Evolutionary conservation across 2,329 filamentous ascomycete genomes (phyloP).

Genomic region (Lojkania enalia): DNA sequence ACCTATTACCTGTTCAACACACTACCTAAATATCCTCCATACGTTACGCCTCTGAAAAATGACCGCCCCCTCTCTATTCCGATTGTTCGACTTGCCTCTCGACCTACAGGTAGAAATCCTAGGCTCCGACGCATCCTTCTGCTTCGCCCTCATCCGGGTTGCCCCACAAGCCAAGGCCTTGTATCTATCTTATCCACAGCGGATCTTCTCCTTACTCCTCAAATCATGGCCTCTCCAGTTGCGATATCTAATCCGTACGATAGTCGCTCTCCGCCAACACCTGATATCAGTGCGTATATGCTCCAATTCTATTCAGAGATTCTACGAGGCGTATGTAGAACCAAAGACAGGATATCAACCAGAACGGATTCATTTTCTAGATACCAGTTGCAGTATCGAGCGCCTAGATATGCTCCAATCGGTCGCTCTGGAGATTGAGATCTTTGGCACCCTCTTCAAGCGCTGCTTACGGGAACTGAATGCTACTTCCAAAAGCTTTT

Average conservation of each 20-base stretch:
- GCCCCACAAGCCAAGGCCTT: background rate
- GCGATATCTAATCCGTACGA: background rate
- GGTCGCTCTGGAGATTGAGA: background rate
- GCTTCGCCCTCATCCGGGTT: background rate
- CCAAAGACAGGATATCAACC: background rate
- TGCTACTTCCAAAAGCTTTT: no score
- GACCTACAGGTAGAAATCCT: background rate
- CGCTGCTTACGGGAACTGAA: background rate
- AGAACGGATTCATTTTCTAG: background rate
- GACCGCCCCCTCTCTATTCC: no score
- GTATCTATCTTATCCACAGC: background rate
- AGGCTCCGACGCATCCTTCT: background rate
- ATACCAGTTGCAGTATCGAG: background rate
- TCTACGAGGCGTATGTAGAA: background rate
- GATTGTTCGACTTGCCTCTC: background rate
- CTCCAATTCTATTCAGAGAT: no score
- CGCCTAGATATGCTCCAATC: background rate
- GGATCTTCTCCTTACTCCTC: background rate
- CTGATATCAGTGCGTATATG: no score
- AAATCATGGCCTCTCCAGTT: background rate
- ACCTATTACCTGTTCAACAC: no score
- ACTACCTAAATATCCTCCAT: no score
- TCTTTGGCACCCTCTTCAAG: background rate
- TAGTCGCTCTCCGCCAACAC: background rate
- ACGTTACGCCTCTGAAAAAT: no score